Evolutionary conservation across 2,329 filamentous ascomycete species (phyloP), one percentile per base, ranked within the genome.

Genomic region (Aspergillus pseudoviridinutans): DNA sequence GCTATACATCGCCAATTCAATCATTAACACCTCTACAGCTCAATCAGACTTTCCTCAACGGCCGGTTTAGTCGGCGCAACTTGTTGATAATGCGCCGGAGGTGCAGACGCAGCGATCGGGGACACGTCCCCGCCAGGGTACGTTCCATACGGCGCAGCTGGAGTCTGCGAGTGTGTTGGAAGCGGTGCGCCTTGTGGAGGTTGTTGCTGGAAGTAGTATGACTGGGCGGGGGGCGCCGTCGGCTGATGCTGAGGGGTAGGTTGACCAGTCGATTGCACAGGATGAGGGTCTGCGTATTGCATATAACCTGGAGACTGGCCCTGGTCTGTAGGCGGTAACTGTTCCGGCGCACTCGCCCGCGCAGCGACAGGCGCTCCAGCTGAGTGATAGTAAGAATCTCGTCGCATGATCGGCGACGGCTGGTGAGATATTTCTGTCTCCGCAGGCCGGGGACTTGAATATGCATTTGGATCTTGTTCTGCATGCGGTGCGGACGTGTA

Each of bases 1-100:
- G 46, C 59, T 54, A 58, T 57, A 20, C 28, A 55, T 50, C 14
- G 53, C 42, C 20, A 22, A 20, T 53, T 29, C 7, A 51, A 54
- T 6, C 27, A 60, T 25, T 49, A 42, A 20, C 52, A 35, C 41
- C 55, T 35, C 44, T 64, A 71, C 57, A 71, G 59, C 55, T 71
- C 69, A 57, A 71, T 71, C 52, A 71, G 54, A 56, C 68, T 70
- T 57, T 71, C 69, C 49, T 71, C 69, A 12, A 68, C 66, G 5
- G 59, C 61, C 2, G 68, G 66, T 42, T 63, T 64, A 27, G 66
- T 51, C 8, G 62, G 58, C 9, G 61, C 29, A 28, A 67, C 56
- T 49, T 66, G 65, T 57, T 64, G 60, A 35, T 62, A 55, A 25
- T 65, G 64, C 46, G 54, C 54, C 17, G 61, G 60, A n/a, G 56